A percentile compares a stretch with the other conserved stretches of the same genome.
Evolutionary conservation across 495 filamentous ascomycete genomes (phyloP).

Genomic region (Neurospora intermedia): DNA sequence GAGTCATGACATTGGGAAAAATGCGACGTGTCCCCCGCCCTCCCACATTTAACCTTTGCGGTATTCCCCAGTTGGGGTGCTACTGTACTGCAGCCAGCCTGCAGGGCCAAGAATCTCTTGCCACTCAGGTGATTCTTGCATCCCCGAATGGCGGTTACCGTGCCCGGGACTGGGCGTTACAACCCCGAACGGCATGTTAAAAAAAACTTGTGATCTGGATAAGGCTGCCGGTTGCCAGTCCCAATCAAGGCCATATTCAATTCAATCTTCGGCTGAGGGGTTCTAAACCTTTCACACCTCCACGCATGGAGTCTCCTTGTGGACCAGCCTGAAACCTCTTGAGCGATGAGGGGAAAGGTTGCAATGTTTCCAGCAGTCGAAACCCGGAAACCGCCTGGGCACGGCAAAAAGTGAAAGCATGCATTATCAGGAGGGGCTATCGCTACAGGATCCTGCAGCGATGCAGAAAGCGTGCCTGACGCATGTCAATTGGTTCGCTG

Average conservation of each 20-base stretch:
- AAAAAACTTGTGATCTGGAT: not conserved
- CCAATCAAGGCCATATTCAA: not conserved
- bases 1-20: not conserved
- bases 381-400: not conserved
- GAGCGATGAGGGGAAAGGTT: not conserved
- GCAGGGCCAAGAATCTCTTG: not conserved
- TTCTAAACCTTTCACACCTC: not conserved
- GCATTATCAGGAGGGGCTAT: not conserved
- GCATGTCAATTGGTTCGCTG: not conserved
- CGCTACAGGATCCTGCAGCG: too few relatives aligned
- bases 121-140: not conserved
- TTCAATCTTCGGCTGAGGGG: not conserved
- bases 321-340: not conserved
- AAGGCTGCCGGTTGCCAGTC: not conserved
- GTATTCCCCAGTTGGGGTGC: not conserved
- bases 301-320: not conserved
- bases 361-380: not conserved
- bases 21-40: not conserved
- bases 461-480: not conserved
- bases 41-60: not conserved
- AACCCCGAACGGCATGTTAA: not conserved
- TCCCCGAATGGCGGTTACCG: not conserved
- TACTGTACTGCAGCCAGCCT: not conserved
- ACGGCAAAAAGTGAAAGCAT: not conserved
- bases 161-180: not conserved